Evolutionary conservation across 129 eudicot genomes (phyloP).

Genomic region (Apium graveolens): DNA sequence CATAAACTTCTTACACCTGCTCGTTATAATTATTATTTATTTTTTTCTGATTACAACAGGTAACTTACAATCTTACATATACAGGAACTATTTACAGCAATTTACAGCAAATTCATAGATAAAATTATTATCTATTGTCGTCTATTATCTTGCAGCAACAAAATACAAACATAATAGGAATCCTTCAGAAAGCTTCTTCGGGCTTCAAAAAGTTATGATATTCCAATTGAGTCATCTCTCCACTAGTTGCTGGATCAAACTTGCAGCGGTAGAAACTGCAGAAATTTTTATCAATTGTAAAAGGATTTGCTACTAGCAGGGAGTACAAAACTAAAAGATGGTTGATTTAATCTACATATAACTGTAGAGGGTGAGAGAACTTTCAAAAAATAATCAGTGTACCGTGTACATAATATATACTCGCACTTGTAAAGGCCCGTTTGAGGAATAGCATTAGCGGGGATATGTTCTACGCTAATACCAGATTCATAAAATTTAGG

Average conservation of each 20-base stretch:
- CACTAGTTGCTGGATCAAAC: constrained; percentile 68
- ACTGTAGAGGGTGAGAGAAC: background rate
- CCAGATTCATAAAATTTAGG: background rate
- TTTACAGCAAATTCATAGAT: constrained; percentile 2
- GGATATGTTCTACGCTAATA: no score
- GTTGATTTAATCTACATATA: background rate
- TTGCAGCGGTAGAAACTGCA: constrained; percentile 82
- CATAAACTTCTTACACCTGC: background rate
- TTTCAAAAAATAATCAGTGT: background rate
- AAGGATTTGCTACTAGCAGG: background rate
- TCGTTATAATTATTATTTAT: background rate
- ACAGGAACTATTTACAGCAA: background rate
- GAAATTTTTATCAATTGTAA: background rate
- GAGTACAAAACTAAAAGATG: background rate
- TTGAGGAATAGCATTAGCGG: background rate
- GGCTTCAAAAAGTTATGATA: constrained; percentile 77
- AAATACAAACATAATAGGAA: background rate
- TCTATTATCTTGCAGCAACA: background rate
- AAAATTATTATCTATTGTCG: background rate
- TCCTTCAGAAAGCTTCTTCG: constrained; percentile 46
- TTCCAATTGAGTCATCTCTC: constrained; percentile 93
- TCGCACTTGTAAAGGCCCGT: background rate
- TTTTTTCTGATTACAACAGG: constrained; percentile 3
- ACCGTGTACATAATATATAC: background rate
- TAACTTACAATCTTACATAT: background rate